Base-by-base conservation (phyloP, 495 filamentous ascomycete species). In the Cercophora scortea region DNA sequence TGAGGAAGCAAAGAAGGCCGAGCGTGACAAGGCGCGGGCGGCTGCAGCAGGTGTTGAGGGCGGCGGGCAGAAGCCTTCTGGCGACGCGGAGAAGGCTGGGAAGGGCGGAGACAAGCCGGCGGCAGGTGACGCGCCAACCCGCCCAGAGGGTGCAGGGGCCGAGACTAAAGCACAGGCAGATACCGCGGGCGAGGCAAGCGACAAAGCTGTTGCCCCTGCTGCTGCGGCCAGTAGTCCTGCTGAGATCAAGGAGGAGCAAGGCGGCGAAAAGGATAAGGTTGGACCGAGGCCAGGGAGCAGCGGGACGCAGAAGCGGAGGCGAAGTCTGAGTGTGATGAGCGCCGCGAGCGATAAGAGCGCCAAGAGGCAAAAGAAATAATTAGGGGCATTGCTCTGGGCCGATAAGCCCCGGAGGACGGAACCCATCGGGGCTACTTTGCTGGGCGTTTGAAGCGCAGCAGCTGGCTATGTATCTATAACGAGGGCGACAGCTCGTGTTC, bases 281-380 rank as follows among this genome's bases (percentile, higher is more conserved):
- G 46, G 17, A 33, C 40, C 32, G n/a, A 54, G 62, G 18, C 62
- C 63, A 0, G 61, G 57, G 6, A 69, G 66, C 49, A 70, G 68
- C 42, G 54, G 57, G n/a, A 54, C 71, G 10, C 81, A 83, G 47
- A 91, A 91, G 71, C 73, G 87, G 42, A 91, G 90, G 71, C 73
- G 87, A 41, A 89, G 86, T 54, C 85, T 85, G 8, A 90, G 86
- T 65, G 87, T 88, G 49, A 58, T 90, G 32, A 90, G 86, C 64
- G 68, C 68, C 41, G 63, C 62, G 13, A 89, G 84, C 68, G 82
- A 86, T 48, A 87, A 87, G 73, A 88, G 83, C 54, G 62, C 70
- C 0, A 89, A 91, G 69, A 73, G 85, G 50, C 78, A 82, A 68
- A 84, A 82, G 72, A 87, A 85, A 68, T 88, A 75, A 32, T 8